These are phyloP conservation scores for Mycena vulgaris DNA, from an alignment of 768 basidiomycete species.

Conservation along the genomic window DNA sequence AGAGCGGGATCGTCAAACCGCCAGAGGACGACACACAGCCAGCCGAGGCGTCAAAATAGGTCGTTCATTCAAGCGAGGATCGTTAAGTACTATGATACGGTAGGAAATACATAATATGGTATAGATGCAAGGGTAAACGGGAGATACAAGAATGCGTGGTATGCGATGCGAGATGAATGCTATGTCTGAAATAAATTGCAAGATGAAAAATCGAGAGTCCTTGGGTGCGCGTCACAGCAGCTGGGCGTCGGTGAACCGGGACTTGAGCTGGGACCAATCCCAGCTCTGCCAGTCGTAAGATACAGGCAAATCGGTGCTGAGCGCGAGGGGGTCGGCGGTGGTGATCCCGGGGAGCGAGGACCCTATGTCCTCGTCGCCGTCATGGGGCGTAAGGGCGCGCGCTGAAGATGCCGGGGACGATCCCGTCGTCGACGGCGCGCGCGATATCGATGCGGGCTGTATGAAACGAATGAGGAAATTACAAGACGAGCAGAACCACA, in stretches of 20 bases:
- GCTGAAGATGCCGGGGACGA: conserved; percentile 22
- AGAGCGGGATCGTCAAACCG: conserved; percentile 71
- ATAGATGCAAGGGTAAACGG: not conserved
- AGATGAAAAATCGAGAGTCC: no score
- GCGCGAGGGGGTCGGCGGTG: not conserved
- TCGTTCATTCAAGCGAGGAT: not conserved
- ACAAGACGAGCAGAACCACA: not conserved
- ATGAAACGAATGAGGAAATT: not conserved
- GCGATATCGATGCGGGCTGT: not conserved
- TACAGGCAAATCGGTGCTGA: not conserved
- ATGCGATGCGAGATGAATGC: not conserved
- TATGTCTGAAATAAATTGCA: not conserved
- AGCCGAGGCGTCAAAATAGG: conserved; percentile 17
- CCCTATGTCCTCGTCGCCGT: not conserved
- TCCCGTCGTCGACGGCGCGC: conserved; percentile 3
- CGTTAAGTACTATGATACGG: conserved; percentile 3
- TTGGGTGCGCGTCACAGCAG: not conserved
- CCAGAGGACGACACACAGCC: conserved; percentile 55
- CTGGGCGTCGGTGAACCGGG: conserved; percentile 8
- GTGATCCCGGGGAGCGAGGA: not conserved
- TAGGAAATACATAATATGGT: conserved; percentile 29
- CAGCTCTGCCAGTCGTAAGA: conserved; percentile 55
- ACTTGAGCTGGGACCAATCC: conserved; percentile 55
- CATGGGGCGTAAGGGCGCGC: conserved; percentile 30
- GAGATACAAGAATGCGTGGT: conserved; percentile 21